phyloP scores from a whole-genome alignment of 176 grass and related monocot genomes.

The Aegilops bicornis region DNA sequence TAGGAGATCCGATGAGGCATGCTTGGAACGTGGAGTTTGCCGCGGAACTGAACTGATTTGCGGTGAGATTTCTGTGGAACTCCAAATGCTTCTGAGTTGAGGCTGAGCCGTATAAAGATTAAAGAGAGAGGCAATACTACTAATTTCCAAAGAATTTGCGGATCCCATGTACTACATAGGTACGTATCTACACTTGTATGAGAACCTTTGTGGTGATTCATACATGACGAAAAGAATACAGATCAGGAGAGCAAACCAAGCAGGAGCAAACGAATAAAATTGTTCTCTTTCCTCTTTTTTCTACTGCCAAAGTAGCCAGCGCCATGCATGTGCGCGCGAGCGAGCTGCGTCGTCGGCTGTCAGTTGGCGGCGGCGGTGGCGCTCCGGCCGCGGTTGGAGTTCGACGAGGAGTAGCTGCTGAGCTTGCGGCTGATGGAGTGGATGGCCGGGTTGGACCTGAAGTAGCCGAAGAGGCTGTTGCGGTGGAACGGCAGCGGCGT shows the following conservation, averaged over 20 bases:
- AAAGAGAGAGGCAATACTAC: too few species aligned
- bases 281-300: neutral
- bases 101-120: too few species aligned
- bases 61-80: too few species aligned
- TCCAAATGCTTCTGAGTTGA: too few species aligned
- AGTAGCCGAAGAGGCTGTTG: slow-evolving; percentile 79
- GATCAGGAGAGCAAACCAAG: neutral
- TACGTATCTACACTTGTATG: slow-evolving; percentile 43
- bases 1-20: too few species aligned
- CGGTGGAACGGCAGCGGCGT: slow-evolving; percentile 87
- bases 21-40: too few species aligned
- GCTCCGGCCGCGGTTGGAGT: slow-evolving; percentile 22
- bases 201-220: slow-evolving; percentile 39
- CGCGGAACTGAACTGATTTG: too few species aligned
- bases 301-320: neutral
- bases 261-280: slow-evolving; percentile 10
- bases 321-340: neutral
- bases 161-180: too few species aligned
- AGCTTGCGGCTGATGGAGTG: slow-evolving; percentile 74
- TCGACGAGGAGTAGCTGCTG: slow-evolving; percentile 33
- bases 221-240: slow-evolving; percentile 40
- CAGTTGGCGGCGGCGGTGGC: neutral
- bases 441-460: slow-evolving; percentile 80
- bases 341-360: neutral
- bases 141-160: too few species aligned